Conservation (phyloP, 305 asterid genomes). For the Fraxinus angustifolia region DNA sequence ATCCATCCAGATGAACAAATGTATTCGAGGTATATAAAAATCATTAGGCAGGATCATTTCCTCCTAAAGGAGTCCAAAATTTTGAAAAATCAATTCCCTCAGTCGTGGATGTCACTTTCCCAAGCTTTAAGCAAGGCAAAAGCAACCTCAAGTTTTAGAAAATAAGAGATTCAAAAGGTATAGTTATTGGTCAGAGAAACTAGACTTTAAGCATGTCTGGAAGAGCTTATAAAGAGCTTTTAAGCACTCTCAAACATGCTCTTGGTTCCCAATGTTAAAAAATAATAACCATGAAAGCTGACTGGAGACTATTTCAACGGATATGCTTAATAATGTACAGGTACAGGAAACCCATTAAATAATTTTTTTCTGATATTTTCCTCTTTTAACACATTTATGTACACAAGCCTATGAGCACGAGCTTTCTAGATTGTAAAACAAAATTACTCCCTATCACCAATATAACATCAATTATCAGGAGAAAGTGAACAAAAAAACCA, state of each 20-base stretch:
- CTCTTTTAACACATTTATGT: neutral
- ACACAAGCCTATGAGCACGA: neutral
- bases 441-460: conserved; percentile 12
- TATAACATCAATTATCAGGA: conserved; percentile 10
- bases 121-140: neutral
- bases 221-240: neutral
- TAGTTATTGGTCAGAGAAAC: neutral
- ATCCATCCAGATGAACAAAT: conserved; percentile 12
- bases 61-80: neutral
- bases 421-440: neutral
- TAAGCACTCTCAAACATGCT: neutral
- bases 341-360: neutral
- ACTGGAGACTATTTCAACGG: neutral
- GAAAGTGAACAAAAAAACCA: neutral
- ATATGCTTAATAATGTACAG: neutral
- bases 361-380: neutral
- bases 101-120: neutral
- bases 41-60: neutral
- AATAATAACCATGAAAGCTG: neutral
- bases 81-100: neutral
- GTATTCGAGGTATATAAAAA: neutral
- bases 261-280: neutral
- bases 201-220: neutral
- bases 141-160: neutral
- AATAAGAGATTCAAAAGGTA: neutral